Percentiles rank a stretch among this genome's conserved stretches.
Evolutionary conservation across 2,329 filamentous ascomycete genomes (phyloP).

Genomic region (Fusarium subglutinans): DNA sequence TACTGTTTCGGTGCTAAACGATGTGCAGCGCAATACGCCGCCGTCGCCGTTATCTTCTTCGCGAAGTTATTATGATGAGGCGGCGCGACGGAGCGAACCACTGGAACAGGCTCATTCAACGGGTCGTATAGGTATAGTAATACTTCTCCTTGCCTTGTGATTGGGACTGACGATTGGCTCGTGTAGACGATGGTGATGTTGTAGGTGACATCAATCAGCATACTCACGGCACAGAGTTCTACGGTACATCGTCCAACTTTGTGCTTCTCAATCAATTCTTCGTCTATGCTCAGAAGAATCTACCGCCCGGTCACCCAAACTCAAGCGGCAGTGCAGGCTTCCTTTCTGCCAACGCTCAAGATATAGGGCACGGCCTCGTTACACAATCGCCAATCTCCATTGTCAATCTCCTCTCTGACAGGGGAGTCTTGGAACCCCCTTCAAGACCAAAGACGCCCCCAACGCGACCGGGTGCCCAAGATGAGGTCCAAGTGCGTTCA

Average conservation of each 20-base stretch:
- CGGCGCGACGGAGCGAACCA: not conserved
- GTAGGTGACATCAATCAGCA: slow-evolving; percentile 4
- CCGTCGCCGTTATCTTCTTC: not conserved
- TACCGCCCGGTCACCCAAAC: not conserved
- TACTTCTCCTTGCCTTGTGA: rapidly evolving
- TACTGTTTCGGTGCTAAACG: not conserved
- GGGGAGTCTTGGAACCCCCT: not conserved
- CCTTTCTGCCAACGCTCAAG: not conserved
- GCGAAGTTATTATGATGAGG: not conserved
- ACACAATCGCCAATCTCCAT: not conserved
- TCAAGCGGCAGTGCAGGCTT: not conserved
- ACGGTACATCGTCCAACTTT: slow-evolving; percentile 3
- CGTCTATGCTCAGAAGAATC: not conserved
- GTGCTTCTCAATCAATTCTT: slow-evolving; percentile 4
- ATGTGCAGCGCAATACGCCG: not conserved
- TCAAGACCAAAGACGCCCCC: not conserved
- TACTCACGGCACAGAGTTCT: slow-evolving; percentile 1
- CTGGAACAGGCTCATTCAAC: not conserved
- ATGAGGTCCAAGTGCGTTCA: not conserved
- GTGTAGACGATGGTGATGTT: not conserved
- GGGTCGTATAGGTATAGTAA: not conserved
- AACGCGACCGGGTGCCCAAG: not conserved
- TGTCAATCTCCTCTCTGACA: not conserved
- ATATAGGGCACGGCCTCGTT: not conserved
- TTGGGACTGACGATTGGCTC: not conserved